Evolutionary conservation across 148 eudicot genomes (phyloP), one percentile per base, ranked within the genome.

Genomic region (Talinum fruticosum): DNA sequence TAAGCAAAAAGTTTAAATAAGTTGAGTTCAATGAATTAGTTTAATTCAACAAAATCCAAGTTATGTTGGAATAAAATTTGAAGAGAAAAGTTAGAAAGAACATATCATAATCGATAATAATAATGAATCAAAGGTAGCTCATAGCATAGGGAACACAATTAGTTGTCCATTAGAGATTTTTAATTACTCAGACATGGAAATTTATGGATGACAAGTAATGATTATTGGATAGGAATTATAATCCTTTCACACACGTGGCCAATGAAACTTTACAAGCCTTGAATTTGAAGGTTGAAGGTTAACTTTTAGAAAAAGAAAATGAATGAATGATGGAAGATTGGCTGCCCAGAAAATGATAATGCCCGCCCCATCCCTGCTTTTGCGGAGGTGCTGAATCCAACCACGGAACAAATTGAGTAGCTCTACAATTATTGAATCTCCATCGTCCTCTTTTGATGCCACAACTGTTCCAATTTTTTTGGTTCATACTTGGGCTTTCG

Each of bases 331-430:
- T 62, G 32, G 45, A 75, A 65, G n/a, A 49, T 64, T 66, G 70
- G 61, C 24, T 75, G 53, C 71, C 19, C 71, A 44, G 47, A 29
- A 44, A 29, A 37, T 75, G n/a, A 75, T 65, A 12, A 8, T 70
- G 51, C 73, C 53, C n/a, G n/a, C n/a, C n/a, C n/a, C n/a, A n/a
- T n/a, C n/a, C 73, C 53, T 10, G 53, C 53, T 70, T 38, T 70
- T 24, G 14, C 47, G 73, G 33, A 37, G 51, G 49, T 23, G 49
- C 51, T 34, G 5, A 38, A 0, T 44, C 57, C 72, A 69, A 49
- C 23, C 0, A n/a, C 8, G 47, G 5, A 37, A 12, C 72, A 69
- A 5, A 23, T 38, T 10, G 51, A 71, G 45, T 30, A 45, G 3
- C 5, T 5, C 34, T 28, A 71, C 59, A 44, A 71, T 44, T 13